phyloP scores from a whole-genome alignment of 2,329 filamentous ascomycete genomes.

The Penicillium sp. region DNA sequence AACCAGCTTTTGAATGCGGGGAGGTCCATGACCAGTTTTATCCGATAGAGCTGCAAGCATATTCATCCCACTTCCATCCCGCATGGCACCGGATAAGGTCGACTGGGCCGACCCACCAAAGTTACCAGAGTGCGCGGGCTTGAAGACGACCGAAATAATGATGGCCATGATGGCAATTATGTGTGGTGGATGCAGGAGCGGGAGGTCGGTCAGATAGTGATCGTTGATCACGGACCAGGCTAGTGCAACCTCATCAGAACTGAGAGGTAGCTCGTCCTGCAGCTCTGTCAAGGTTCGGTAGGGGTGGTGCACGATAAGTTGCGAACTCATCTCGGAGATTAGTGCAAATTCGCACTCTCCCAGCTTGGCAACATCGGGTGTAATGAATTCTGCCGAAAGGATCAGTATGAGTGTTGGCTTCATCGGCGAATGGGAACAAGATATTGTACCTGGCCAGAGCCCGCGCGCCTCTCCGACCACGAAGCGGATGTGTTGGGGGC shows the following conservation, averaged over 20 bases:
- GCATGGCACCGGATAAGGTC: slow-evolving; percentile 34
- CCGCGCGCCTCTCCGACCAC: slow-evolving; percentile 83
- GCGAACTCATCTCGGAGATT: slow-evolving; percentile 86
- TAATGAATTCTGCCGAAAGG: slow-evolving; percentile 59
- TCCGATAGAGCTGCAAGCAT: slow-evolving; percentile 37
- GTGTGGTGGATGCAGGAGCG: slow-evolving; percentile 81
- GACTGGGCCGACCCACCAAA: slow-evolving; percentile 35
- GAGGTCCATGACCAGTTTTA: slow-evolving; percentile 29
- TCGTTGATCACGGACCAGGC: slow-evolving; percentile 87
- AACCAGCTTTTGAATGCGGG: slow-evolving; percentile 63
- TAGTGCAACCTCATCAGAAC: slow-evolving; percentile 73
- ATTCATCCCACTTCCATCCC: slow-evolving; percentile 36
- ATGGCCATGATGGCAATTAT: slow-evolving; percentile 84
- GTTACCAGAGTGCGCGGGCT: slow-evolving; percentile 55
- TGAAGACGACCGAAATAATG: slow-evolving; percentile 77
- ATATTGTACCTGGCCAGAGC: slow-evolving; percentile 68
- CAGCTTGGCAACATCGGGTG: slow-evolving; percentile 75
- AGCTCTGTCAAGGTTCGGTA: slow-evolving; percentile 77
- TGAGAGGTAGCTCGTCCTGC: slow-evolving; percentile 67
- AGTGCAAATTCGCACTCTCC: slow-evolving; percentile 93
- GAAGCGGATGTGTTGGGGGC: slow-evolving; percentile 90
- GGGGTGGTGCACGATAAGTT: slow-evolving; percentile 86
- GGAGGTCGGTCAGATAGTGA: slow-evolving; percentile 88
- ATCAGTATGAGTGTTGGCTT: slow-evolving; percentile 15
- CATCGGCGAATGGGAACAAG: background rate